phyloP scores from a whole-genome alignment of 192 early-diverging fungal genomes.

The Geranomyces michiganensis region DNA sequence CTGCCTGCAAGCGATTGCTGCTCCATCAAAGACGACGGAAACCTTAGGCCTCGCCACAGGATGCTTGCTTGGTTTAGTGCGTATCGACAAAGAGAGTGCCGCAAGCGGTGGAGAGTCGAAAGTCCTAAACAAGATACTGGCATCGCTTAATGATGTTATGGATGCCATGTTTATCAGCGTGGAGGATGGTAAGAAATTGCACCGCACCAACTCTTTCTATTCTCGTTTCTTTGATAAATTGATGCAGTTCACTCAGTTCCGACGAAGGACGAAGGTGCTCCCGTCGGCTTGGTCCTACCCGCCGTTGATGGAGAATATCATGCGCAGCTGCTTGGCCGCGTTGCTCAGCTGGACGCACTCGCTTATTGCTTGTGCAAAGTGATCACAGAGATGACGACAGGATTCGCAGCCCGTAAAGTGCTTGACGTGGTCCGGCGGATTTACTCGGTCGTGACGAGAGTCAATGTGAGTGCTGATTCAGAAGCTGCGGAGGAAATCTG shows the following conservation, averaged over 20 bases:
- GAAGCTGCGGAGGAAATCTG: no score
- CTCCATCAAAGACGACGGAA: neutral
- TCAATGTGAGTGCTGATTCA: neutral
- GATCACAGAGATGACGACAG: neutral
- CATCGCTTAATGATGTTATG: slow-evolving; percentile 8
- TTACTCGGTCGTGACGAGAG: neutral
- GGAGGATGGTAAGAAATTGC: slow-evolving; percentile 12
- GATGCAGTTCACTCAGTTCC: no score
- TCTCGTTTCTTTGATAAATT: no score
- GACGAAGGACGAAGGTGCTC: neutral
- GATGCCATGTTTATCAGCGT: slow-evolving; percentile 7
- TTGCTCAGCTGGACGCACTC: neutral
- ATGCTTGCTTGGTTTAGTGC: neutral
- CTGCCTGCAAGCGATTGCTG: neutral
- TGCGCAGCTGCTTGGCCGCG: neutral
- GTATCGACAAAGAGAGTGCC: slow-evolving; percentile 5
- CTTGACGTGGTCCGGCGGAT: slow-evolving; percentile 3
- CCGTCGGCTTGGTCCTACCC: neutral
- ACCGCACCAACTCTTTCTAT: no score
- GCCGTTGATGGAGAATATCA: slow-evolving; percentile 6
- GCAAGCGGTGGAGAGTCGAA: neutral
- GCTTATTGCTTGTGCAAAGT: neutral
- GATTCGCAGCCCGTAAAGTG: neutral
- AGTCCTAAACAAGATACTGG: neutral
- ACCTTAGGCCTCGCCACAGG: neutral